These are phyloP conservation scores for Candida frijolesensis DNA, from an alignment of 1,139 yeast species.

Conservation along the genomic window DNA sequence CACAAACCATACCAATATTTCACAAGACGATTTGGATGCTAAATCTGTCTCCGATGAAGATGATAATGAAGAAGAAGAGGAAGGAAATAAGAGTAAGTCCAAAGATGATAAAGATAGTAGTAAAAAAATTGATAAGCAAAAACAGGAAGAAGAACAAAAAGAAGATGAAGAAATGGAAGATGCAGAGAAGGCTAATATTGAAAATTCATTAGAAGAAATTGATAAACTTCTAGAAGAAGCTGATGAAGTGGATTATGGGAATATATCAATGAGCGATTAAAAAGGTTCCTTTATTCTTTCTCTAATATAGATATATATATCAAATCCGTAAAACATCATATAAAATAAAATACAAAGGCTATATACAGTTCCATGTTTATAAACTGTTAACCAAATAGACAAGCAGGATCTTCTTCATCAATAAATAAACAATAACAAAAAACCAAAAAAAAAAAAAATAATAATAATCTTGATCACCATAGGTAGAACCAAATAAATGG, in stretches of 20 bases:
- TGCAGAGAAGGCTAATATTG: slow-evolving; percentile 16
- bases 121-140: slow-evolving; percentile 4
- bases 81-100: not conserved
- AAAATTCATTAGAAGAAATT: slow-evolving; percentile 30
- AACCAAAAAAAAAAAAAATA: slow-evolving; percentile 4
- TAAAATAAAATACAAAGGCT: slow-evolving; percentile 1
- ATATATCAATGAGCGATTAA: slow-evolving; percentile 25
- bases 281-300: not conserved
- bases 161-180: slow-evolving; percentile 16
- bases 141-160: slow-evolving; percentile 10
- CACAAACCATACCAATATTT: not conserved
- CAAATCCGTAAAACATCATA: slow-evolving; percentile 1
- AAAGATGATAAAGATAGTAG: slow-evolving; percentile 2
- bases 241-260: slow-evolving; percentile 41
- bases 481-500: not conserved
- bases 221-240: slow-evolving; percentile 42
- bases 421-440: not conserved
- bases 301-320: not conserved
- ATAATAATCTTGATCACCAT: not conserved
- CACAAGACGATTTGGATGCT: not conserved
- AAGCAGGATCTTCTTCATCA: not conserved
- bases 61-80: not conserved
- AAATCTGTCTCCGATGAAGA: not conserved
- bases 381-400: not conserved
- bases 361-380: not conserved